Evolutionary conservation across 2,329 filamentous ascomycete species (phyloP).

Genomic region (Pleurostoma richardsiae): DNA sequence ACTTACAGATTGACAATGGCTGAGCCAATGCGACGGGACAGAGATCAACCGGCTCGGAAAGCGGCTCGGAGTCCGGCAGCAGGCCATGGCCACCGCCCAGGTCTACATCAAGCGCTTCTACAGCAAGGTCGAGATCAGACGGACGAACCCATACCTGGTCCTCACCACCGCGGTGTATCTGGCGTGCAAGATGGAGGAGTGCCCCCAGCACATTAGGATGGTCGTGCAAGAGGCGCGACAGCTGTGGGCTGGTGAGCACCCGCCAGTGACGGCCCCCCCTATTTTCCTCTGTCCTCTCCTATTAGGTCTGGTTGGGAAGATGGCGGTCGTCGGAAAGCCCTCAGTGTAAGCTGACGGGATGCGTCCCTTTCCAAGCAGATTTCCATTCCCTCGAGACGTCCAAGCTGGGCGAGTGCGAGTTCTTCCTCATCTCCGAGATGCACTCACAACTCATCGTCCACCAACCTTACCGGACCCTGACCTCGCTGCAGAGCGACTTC

Average conservation of each 20-base stretch:
- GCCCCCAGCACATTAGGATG: conserved; percentile 89
- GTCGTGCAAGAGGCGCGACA: conserved; percentile 82
- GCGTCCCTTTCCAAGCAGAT: conserved; percentile 35
- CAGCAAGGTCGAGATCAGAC: conserved; percentile 80
- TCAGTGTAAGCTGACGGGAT: too few species aligned
- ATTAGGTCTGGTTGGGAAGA: too few species aligned
- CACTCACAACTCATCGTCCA: conserved; percentile 84
- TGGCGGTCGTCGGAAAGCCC: too few species aligned
- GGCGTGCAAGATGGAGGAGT: conserved; percentile 97
- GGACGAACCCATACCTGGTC: conserved; percentile 89
- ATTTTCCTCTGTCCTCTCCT: not conserved
- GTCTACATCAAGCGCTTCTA: conserved; percentile 95
- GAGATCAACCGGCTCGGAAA: conserved; percentile 80
- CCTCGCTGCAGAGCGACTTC: conserved; percentile 64
- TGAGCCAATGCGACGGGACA: conserved; percentile 23
- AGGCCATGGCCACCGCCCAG: conserved; percentile 89
- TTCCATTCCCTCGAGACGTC: conserved; percentile 71
- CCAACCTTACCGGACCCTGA: conserved; percentile 81
- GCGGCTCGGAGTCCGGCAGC: conserved; percentile 79
- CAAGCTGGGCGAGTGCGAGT: conserved; percentile 90
- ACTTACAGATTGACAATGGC: conserved; percentile 1
- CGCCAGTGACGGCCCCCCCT: conserved; percentile 12
- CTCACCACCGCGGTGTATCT: conserved; percentile 92
- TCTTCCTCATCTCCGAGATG: conserved; percentile 87
- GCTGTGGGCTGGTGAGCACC: conserved; percentile 65